These are phyloP conservation scores for Hemisphaericaspora subhashii DNA, from an alignment of 1,139 yeast genomes.

Conservation along the genomic window DNA sequence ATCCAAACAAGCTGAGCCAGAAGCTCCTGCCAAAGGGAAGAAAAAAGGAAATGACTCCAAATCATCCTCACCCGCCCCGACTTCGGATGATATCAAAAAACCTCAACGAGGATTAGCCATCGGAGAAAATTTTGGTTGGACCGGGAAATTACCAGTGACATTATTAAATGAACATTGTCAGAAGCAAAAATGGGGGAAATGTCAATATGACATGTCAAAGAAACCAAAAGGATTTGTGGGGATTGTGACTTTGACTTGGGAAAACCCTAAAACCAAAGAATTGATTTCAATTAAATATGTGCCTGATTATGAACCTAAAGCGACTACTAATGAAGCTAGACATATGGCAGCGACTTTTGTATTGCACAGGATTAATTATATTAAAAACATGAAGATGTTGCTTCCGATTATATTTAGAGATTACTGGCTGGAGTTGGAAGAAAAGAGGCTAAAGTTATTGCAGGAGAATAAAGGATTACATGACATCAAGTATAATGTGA, in stretches of 20 bases:
- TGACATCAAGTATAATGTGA: slow-evolving; percentile 55
- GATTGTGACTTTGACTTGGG: slow-evolving; percentile 62
- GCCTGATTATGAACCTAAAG: slow-evolving; percentile 71
- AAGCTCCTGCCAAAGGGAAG: slow-evolving; percentile 5
- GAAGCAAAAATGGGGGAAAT: slow-evolving; percentile 86
- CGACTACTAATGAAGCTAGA: slow-evolving; percentile 84
- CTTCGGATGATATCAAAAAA: slow-evolving; percentile 22
- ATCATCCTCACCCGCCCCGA: slow-evolving; percentile 2
- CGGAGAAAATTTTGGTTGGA: slow-evolving; percentile 68
- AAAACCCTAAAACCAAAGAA: slow-evolving; percentile 80
- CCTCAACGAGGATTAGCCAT: slow-evolving; percentile 46
- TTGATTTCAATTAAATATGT: slow-evolving; percentile 56
- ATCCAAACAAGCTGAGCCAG: slow-evolving; percentile 10
- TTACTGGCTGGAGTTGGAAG: slow-evolving; percentile 74
- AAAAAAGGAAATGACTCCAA: slow-evolving; percentile 7
- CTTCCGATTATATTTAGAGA: slow-evolving; percentile 80
- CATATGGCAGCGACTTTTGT: slow-evolving; percentile 90
- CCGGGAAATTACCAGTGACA: slow-evolving; percentile 91
- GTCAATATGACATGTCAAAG: slow-evolving; percentile 68
- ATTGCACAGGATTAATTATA: slow-evolving; percentile 72
- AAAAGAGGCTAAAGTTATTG: slow-evolving; percentile 46
- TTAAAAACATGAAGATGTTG: slow-evolving; percentile 82
- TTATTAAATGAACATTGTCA: slow-evolving; percentile 86
- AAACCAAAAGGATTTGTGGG: slow-evolving; percentile 56
- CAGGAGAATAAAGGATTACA: slow-evolving; percentile 50